phyloP scores from a whole-genome alignment of 139 green algal species.

The Nannochloris sp. region DNA sequence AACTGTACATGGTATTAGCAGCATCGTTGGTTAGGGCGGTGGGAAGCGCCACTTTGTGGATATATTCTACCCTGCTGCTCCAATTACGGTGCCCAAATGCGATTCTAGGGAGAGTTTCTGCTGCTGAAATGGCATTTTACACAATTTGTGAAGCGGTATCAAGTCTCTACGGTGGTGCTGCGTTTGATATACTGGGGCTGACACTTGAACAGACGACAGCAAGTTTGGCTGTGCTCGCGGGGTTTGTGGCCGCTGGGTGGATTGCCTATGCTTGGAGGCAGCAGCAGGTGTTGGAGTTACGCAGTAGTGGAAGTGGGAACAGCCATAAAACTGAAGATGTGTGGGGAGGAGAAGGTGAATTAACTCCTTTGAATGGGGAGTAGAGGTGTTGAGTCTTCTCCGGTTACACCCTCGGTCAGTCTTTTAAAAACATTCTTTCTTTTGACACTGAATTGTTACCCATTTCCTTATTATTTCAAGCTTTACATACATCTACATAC shows the following conservation, averaged over 20 bases:
- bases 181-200: conserved; percentile 30
- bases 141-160: conserved; percentile 14
- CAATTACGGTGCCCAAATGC: conserved; percentile 28
- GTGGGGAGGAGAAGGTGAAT: no score
- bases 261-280: neutral
- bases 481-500: no score
- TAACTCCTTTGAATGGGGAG: no score
- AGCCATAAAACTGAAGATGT: no score
- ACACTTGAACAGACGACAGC: neutral
- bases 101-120: conserved; percentile 28
- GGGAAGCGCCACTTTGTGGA: conserved; percentile 25
- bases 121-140: conserved; percentile 35
- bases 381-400: no score
- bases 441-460: no score
- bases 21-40: conserved; percentile 13
- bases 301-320: no score
- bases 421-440: no score
- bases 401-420: no score
- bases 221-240: conserved; percentile 10
- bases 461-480: no score
- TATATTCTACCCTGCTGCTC: conserved; percentile 40
- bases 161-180: conserved; percentile 11
- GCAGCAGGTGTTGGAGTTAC: no score
- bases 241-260: conserved; percentile 1
- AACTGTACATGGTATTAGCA: conserved; percentile 18